Conservation (phyloP, 805 yeast species). For the Scheffersomyces lignosus region DNA sequence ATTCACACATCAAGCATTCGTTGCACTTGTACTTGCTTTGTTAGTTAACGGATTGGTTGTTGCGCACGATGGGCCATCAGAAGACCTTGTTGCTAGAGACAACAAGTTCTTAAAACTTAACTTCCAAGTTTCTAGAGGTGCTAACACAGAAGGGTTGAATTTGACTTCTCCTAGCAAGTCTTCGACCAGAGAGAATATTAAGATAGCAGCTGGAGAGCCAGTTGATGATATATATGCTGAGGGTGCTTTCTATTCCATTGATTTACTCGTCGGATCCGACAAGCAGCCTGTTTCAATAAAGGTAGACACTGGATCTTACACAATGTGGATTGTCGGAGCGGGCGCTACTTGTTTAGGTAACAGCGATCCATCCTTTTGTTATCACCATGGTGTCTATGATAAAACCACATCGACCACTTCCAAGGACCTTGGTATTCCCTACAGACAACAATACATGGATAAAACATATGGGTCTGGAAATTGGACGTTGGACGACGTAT, state of each 20-base stretch:
- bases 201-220: not conserved
- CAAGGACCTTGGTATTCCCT: constrained; percentile 2
- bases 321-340: constrained; percentile 8
- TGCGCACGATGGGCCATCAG: no score
- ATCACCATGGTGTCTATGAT: constrained; percentile 5
- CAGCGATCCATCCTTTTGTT: not conserved
- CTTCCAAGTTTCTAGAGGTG: not conserved
- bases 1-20: not conserved
- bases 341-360: not conserved
- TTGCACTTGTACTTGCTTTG: not conserved
- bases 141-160: not conserved
- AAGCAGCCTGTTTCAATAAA: constrained; percentile 6
- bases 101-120: not conserved
- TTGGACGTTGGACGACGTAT: constrained; percentile 5
- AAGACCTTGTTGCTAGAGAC: not conserved
- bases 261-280: constrained; percentile 10
- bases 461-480: constrained; percentile 4
- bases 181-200: not conserved
- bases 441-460: constrained; percentile 5
- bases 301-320: constrained; percentile 10
- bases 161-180: not conserved
- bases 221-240: no score
- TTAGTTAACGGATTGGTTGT: not conserved
- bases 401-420: constrained; percentile 4
- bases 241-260: no score